phyloP scores from a whole-genome alignment of 768 basidiomycete genomes.

The Podaxis carcinomalis region DNA sequence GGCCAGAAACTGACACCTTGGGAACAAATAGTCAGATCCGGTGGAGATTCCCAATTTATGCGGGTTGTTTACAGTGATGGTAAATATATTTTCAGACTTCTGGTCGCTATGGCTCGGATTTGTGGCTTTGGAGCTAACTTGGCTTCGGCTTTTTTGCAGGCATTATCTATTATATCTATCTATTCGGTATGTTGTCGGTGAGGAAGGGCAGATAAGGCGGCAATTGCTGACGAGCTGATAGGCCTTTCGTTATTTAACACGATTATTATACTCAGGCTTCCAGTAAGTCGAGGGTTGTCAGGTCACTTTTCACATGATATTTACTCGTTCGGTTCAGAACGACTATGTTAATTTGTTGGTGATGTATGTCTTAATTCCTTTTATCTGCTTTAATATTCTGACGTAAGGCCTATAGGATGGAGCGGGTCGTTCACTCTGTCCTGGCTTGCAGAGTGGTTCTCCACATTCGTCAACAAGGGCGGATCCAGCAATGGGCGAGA shows the following conservation, averaged over 20 bases:
- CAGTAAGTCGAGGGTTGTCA: neutral
- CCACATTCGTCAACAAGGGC: conserved; percentile 8
- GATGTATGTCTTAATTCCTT: neutral
- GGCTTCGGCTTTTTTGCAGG: neutral
- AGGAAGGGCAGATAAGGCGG: neutral
- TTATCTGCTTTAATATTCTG: neutral
- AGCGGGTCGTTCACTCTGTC: conserved; percentile 10
- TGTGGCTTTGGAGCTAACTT: neutral
- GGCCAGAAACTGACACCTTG: neutral
- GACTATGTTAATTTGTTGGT: conserved; percentile 10
- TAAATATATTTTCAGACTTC: neutral
- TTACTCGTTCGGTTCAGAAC: neutral
- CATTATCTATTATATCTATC: conserved; percentile 11
- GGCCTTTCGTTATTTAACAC: conserved; percentile 10
- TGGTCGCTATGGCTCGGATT: neutral
- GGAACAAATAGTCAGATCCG: conserved; percentile 1
- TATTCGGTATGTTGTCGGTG: conserved; percentile 1
- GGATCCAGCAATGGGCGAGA: neutral
- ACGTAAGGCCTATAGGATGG: neutral
- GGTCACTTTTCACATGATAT: neutral
- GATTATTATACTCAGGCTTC: conserved; percentile 7
- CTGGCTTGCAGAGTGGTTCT: conserved; percentile 10
- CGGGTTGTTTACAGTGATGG: conserved; percentile 11
- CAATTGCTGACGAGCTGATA: neutral
- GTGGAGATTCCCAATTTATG: conserved; percentile 11